phyloP scores from a whole-genome alignment of 331 rosid genomes.

The Malus hybrid region DNA sequence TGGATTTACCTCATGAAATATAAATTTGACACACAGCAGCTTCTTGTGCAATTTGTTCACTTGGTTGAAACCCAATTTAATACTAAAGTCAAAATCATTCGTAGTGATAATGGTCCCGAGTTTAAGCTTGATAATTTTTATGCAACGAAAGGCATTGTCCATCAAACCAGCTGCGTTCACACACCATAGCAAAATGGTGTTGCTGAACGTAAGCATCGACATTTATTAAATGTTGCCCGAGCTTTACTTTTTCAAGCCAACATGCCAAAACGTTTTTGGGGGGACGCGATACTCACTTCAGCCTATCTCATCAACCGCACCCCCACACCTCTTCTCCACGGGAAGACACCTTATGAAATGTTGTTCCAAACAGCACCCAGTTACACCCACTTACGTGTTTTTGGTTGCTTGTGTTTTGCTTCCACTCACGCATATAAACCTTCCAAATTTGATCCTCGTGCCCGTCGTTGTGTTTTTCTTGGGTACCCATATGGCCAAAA shows the following conservation, averaged over 20 bases:
- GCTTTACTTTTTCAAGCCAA: neutral
- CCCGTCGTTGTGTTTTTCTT: no score
- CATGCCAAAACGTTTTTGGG: no score
- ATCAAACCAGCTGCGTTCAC: neutral
- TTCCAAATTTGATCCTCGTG: neutral
- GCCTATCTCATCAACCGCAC: no score
- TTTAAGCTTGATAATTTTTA: no score
- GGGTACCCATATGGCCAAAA: no score
- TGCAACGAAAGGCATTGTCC: neutral
- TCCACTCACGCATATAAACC: neutral
- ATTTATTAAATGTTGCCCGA: neutral
- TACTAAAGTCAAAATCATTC: neutral
- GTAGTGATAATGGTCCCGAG: no score
- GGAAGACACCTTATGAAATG: no score
- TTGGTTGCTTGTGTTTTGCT: neutral
- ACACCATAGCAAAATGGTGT: neutral
- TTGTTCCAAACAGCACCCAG: no score
- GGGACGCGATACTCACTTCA: no score
- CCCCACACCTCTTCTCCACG: no score
- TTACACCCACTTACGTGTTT: neutral
- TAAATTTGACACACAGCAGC: neutral
- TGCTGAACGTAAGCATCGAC: neutral
- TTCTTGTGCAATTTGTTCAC: neutral
- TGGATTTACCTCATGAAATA: no score
- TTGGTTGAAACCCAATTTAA: no score